A percentile compares a stretch with the other conserved stretches of the same genome.
phyloP scores from a whole-genome alignment of 352 stramenopile species.

The Nothophytophthora sp. region DNA sequence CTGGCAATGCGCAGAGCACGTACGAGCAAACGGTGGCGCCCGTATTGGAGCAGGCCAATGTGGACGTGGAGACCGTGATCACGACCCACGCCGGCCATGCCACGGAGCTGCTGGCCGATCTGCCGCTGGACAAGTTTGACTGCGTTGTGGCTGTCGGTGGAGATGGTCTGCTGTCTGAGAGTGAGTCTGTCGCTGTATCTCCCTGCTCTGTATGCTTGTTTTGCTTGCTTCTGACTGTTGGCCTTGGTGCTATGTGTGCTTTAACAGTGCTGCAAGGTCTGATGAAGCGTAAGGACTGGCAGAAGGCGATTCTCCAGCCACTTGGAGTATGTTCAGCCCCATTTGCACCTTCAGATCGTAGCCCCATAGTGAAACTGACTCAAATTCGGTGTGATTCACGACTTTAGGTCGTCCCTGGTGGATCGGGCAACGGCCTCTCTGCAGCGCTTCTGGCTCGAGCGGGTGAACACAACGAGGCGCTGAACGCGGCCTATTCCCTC shows the following conservation, averaged over 20 bases:
- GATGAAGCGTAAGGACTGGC: conserved; percentile 74
- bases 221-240: background rate
- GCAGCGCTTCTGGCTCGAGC: too few species aligned
- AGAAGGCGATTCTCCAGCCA: conserved; percentile 62
- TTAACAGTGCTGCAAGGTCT: conserved; percentile 67
- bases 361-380: too few species aligned
- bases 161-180: conserved; percentile 69
- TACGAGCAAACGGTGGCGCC: conserved; percentile 58
- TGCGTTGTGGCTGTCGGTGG: conserved; percentile 70
- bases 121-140: conserved; percentile 60
- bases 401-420: conserved; percentile 61
- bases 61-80: conserved; percentile 46
- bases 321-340: too few species aligned
- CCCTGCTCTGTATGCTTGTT: background rate
- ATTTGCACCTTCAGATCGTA: too few species aligned
- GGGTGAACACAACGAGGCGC: conserved; percentile 40
- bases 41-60: conserved; percentile 52
- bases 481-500: conserved; percentile 64
- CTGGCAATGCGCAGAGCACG: conserved; percentile 45
- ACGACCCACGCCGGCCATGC: conserved; percentile 53
- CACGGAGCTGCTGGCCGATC: conserved; percentile 47
- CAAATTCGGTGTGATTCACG: too few species aligned
- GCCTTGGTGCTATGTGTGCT: conserved; percentile 1
- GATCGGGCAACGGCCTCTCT: conserved; percentile 77
- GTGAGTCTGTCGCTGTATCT: too few species aligned